Conservation (phyloP, 495 filamentous ascomycete genomes). For the Podospora pseudoanserina region DNA sequence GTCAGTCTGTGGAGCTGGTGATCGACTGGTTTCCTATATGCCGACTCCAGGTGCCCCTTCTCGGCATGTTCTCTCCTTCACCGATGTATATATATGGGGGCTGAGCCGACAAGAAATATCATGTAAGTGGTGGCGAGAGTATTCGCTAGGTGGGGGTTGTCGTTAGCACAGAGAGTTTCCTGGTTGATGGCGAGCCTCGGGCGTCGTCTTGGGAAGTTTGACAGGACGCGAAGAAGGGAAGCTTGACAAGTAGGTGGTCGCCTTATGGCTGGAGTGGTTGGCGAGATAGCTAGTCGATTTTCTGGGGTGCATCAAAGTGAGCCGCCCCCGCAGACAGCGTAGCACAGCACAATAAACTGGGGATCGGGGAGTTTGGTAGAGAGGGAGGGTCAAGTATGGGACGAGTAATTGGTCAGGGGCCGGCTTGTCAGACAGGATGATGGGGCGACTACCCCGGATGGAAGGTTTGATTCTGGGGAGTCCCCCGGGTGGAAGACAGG, state of each 20-base stretch:
- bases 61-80: not conserved
- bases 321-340: slow-evolving; percentile 15
- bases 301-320: slow-evolving; percentile 15
- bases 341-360: slow-evolving; percentile 13
- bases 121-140: not conserved
- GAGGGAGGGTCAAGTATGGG: slow-evolving; percentile 9
- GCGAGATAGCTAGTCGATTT: slow-evolving; percentile 6
- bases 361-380: slow-evolving; percentile 8
- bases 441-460: slow-evolving; percentile 9
- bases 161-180: not conserved
- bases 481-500: slow-evolving; percentile 8
- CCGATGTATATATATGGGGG: not conserved
- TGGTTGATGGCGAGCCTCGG: not conserved
- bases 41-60: not conserved
- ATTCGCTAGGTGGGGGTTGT: not conserved
- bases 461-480: not conserved
- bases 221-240: not conserved
- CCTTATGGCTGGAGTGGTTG: slow-evolving; percentile 1
- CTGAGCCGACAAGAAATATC: not conserved
- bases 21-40: slow-evolving; percentile 1
- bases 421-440: slow-evolving; percentile 13
- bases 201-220: not conserved
- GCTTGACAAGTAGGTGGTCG: not conserved
- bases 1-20: not conserved
- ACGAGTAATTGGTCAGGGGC: slow-evolving; percentile 18